These are phyloP conservation scores for Thalassiosira ordinaria DNA, from an alignment of 352 stramenopile species.

Conservation along the genomic window DNA sequence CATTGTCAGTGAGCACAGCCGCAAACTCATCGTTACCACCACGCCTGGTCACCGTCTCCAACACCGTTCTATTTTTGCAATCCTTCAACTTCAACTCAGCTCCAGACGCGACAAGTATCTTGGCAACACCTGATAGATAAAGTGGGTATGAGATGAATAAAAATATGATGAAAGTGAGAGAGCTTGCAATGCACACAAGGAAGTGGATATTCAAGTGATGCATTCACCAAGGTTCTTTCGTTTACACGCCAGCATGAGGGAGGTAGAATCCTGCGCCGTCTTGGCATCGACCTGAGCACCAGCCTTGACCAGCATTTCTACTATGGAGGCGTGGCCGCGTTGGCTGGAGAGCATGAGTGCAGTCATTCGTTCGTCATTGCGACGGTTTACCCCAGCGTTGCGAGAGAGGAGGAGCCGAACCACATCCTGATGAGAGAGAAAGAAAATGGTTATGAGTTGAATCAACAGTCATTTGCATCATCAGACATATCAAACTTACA, in stretches of 20 bases:
- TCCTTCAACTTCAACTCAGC: slow-evolving; percentile 82
- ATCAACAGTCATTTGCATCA: slow-evolving; percentile 2
- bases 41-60: slow-evolving; percentile 69
- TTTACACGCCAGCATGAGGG: slow-evolving; percentile 86
- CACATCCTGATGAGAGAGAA: slow-evolving; percentile 32
- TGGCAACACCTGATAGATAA: slow-evolving; percentile 76
- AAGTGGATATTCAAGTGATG: no score
- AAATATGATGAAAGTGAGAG: no score
- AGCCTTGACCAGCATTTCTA: slow-evolving; percentile 70
- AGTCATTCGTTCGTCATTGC: slow-evolving; percentile 85
- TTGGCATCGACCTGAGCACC: slow-evolving; percentile 81
- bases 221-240: slow-evolving; percentile 77
- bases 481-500: no score
- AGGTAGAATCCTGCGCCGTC: slow-evolving; percentile 80
- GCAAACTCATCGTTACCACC: slow-evolving; percentile 31
- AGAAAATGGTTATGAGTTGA: neutral
- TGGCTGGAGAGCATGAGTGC: slow-evolving; percentile 85
- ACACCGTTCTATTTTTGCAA: slow-evolving; percentile 69
- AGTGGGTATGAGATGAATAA: no score
- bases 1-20: slow-evolving; percentile 33
- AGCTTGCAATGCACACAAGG: no score
- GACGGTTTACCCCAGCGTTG: slow-evolving; percentile 78
- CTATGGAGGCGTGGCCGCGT: slow-evolving; percentile 81
- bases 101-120: slow-evolving; percentile 78
- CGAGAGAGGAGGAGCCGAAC: slow-evolving; percentile 60